Evolutionary conservation across 2,329 filamentous ascomycete species (phyloP).

Genomic region (Monosporascus ibericus): DNA sequence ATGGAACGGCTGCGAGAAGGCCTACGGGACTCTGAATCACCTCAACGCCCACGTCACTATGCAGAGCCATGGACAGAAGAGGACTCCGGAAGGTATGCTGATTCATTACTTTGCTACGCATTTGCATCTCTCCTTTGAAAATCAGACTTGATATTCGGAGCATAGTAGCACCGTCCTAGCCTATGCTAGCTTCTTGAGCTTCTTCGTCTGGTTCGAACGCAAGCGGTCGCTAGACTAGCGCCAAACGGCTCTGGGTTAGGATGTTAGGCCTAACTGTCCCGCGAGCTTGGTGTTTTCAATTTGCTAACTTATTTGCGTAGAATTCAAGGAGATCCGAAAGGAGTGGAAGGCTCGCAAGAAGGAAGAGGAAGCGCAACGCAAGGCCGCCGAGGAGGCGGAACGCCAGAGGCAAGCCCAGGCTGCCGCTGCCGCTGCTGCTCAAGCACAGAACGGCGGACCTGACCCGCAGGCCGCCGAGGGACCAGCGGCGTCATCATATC

Average conservation of each 20-base stretch:
- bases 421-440: constrained; percentile 44
- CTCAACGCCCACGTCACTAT: constrained; percentile 97
- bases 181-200: not conserved
- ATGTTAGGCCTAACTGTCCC: not conserved
- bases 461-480: constrained; percentile 44
- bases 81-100: constrained; percentile 88
- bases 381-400: constrained; percentile 79
- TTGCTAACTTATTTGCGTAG: constrained; percentile 43
- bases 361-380: constrained; percentile 88
- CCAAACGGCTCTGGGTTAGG: not conserved
- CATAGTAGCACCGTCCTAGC: not conserved
- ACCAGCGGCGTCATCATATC: constrained; percentile 50
- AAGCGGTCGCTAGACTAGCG: not conserved
- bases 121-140: not conserved
- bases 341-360: constrained; percentile 99
- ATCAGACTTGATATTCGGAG: not conserved
- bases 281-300: constrained; percentile 13
- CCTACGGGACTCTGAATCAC: constrained; percentile 95
- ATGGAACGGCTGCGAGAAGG: constrained; percentile 97
- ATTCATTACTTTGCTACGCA: not conserved
- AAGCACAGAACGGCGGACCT: constrained; percentile 42
- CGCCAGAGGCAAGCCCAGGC: constrained; percentile 51
- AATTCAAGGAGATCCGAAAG: constrained; percentile 98
- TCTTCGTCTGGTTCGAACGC: not conserved
- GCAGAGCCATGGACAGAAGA: constrained; percentile 92